Evolutionary conservation across 192 early-diverging fungal genomes (phyloP).

Genomic region (Coemansia asiatica): DNA sequence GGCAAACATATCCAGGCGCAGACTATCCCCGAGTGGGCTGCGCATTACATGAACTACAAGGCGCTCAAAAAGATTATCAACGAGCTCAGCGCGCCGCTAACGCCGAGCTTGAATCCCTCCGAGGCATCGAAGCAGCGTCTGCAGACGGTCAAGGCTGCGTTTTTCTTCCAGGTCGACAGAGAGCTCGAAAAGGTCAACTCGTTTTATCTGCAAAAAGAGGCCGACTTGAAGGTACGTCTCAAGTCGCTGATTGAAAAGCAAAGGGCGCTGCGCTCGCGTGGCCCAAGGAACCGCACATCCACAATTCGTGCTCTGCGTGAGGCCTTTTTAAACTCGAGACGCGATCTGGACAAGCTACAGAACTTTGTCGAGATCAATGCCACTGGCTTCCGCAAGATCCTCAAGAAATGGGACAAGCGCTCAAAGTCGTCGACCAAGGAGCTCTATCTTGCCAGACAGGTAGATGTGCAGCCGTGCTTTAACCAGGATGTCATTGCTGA

Average conservation of each 20-base stretch:
- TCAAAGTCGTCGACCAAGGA: conserved; percentile 97
- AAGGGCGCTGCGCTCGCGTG: conserved; percentile 59
- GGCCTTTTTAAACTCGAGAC: conserved; percentile 87
- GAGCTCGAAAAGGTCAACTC: conserved; percentile 97
- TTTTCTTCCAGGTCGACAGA: conserved; percentile 97
- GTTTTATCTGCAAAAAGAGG: conserved; percentile 97
- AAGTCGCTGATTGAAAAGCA: conserved; percentile 82
- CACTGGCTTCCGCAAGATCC: conserved; percentile 96
- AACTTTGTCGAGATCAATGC: conserved; percentile 97
- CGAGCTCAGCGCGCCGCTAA: conserved; percentile 57
- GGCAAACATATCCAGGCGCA: conserved; percentile 97
- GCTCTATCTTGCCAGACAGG: conserved; percentile 93
- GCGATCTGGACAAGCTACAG: conserved; percentile 94
- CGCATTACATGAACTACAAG: conserved; percentile 97
- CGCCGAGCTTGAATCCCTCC: conserved; percentile 31
- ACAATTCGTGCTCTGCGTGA: conserved; percentile 78
- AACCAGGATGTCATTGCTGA: conserved; percentile 91
- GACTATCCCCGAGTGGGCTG: conserved; percentile 88
- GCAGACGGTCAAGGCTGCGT: conserved; percentile 88
- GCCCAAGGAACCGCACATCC: conserved; percentile 55
- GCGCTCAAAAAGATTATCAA: conserved; percentile 97
- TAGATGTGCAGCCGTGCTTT: conserved; percentile 98
- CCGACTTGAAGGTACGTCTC: conserved; percentile 86
- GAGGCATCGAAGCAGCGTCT: conserved; percentile 55
- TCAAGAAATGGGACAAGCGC: conserved; percentile 99